Evolutionary conservation across 2,329 filamentous ascomycete genomes (phyloP).

Genomic region (Dactylonectria macrodidyma): DNA sequence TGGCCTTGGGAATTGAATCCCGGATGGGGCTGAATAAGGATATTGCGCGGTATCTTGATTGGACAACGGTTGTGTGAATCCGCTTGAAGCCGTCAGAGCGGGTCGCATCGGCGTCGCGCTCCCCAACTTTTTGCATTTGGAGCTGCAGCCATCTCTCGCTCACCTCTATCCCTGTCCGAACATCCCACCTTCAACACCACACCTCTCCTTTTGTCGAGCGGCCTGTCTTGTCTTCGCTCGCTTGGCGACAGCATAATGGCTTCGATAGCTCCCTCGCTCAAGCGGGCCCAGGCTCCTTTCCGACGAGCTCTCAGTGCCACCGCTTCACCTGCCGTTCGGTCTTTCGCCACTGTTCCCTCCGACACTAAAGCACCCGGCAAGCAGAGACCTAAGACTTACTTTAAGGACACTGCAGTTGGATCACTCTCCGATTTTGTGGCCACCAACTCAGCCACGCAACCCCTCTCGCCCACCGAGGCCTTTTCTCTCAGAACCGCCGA

Average conservation of each 20-base stretch:
- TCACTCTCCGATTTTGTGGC: slow-evolving; percentile 72
- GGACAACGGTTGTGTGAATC: slow-evolving; percentile 32
- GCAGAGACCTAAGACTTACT: slow-evolving; percentile 64
- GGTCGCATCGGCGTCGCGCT: slow-evolving; percentile 46
- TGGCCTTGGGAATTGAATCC: slow-evolving; percentile 19
- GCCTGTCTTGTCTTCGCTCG: slow-evolving; percentile 14
- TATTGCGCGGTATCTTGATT: slow-evolving; percentile 38
- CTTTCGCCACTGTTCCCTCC: slow-evolving; percentile 64
- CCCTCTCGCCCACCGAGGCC: slow-evolving; percentile 67
- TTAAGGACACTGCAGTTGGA: slow-evolving; percentile 71
- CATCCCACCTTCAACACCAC: slow-evolving; percentile 30
- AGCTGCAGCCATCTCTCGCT: slow-evolving; percentile 43
- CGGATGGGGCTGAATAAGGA: slow-evolving; percentile 42
- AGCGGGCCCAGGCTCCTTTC: slow-evolving; percentile 59
- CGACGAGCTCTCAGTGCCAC: slow-evolving; percentile 57
- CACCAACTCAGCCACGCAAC: slow-evolving; percentile 55
- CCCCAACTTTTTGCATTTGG: slow-evolving; percentile 47
- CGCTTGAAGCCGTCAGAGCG: slow-evolving; percentile 35
- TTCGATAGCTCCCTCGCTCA: slow-evolving; percentile 58
- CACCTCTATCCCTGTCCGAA: slow-evolving; percentile 38
- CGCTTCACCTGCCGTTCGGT: slow-evolving; percentile 50
- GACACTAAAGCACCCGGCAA: slow-evolving; percentile 47
- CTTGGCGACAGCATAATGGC: slow-evolving; percentile 51
- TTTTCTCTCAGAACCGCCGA: slow-evolving; percentile 74
- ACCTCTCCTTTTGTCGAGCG: slow-evolving; percentile 8